phyloP scores from a whole-genome alignment of 1,139 yeast genomes.

The Debaryomyces subglobosus region DNA sequence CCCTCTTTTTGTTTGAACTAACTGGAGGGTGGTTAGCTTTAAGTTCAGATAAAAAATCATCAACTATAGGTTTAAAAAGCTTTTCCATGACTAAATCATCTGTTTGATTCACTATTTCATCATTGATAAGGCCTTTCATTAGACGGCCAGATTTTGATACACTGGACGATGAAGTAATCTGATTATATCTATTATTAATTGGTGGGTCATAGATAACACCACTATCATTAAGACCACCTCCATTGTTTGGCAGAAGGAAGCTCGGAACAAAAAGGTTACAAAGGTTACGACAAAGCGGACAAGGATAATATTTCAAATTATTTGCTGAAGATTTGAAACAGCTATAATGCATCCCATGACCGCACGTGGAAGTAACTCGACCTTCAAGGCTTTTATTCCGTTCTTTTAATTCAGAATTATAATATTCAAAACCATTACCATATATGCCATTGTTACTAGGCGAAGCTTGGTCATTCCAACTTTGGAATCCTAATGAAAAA shows the following conservation, averaged over 20 bases:
- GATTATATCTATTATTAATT: conserved; percentile 21
- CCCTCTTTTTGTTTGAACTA: conserved; percentile 17
- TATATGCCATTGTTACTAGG: conserved; percentile 18
- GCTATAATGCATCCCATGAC: conserved; percentile 65
- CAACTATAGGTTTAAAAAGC: conserved; percentile 9
- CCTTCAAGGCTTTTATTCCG: conserved; percentile 20
- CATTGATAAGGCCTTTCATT: conserved; percentile 15
- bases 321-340: conserved; percentile 49
- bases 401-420: conserved; percentile 10
- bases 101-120: conserved; percentile 12
- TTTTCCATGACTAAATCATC: neutral
- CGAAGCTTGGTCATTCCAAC: conserved; percentile 25
- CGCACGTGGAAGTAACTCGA: conserved; percentile 60
- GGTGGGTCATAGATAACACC: conserved; percentile 18
- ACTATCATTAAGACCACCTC: conserved; percentile 17
- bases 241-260: conserved; percentile 26
- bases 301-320: conserved; percentile 38
- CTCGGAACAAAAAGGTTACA: conserved; percentile 51
- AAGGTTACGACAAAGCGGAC: conserved; percentile 68
- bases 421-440: conserved; percentile 31
- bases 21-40: conserved; percentile 17
- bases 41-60: conserved; percentile 15
- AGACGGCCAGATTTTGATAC: conserved; percentile 16
- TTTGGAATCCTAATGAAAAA: conserved; percentile 26
- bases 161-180: conserved; percentile 19